Base-by-base conservation (phyloP, 352 stramenopile species). In the Pythium brassicae region DNA sequence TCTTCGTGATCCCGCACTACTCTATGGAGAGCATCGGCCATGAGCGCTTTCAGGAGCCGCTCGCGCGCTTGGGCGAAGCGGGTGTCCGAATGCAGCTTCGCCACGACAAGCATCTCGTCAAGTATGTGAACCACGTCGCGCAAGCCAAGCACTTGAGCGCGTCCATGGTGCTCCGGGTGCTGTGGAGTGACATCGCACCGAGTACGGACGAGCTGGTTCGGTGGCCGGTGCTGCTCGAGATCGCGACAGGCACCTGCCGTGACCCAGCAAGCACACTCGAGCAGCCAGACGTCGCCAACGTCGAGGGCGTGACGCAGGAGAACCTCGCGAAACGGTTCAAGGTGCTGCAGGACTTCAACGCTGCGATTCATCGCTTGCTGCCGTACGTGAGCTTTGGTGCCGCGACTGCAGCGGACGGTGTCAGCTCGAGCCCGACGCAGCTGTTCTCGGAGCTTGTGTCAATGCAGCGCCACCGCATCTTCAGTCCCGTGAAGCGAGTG, bases 1-100 rank as follows among this genome's bases (percentile, higher is more conserved):
- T 91, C 42, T 85, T 77, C 37, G 72, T 91, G 1, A 86, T 90
- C 26, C 80, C 77, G 2, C 83, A 93, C 57, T 93, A 82, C 59
- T 69, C 78, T 0, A 10, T 56, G 2, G 59, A 67, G 4, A 83
- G 74, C 14, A 71, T 90, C 37, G 76, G 78, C 15, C 76, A 78
- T 11, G 53, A 73, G 17, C 66, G 65, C 12, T 87, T 90, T 35
- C 59, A 74, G 32, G 70, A 75, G 14, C 64, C 70, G 15, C 55
- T 60, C 4, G 32, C 71, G 20, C 62, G 56, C 25, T 69, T 71
- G 39, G 39, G 53, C 39, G 68, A 69, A 15, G 52, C 34, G 12
- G 42, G 53, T 35, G 43, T 26, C n/a, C 62, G 57, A 4, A 50
- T 66, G 12, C 39, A 71, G 35, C 59, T 63, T 3, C 75, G 76